Evolutionary conservation across 164 flowering plant species (phyloP).

Genomic region (Vitis vinifera): DNA sequence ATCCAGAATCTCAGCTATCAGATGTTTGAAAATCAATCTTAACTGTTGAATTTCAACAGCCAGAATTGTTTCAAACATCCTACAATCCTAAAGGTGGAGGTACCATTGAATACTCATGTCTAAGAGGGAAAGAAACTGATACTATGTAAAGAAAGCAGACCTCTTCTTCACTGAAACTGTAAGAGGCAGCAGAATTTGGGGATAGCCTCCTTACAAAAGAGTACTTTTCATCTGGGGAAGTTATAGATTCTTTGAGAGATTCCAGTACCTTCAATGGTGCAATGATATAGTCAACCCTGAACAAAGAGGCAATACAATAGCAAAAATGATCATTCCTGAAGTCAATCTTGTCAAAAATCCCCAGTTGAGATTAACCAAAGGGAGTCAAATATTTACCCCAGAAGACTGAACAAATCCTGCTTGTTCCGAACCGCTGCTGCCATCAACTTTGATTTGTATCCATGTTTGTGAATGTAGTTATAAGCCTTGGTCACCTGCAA

Average conservation of each 20-base stretch:
- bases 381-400: slow-evolving; percentile 54
- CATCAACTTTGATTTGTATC: slow-evolving; percentile 92
- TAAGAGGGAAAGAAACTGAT: not conserved
- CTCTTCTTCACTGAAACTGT: slow-evolving; percentile 77
- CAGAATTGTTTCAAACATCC: too few relatives aligned
- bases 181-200: slow-evolving; percentile 60
- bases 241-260: slow-evolving; percentile 78
- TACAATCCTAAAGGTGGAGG: too few relatives aligned
- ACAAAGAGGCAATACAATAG: slow-evolving; percentile 7
- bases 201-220: slow-evolving; percentile 75
- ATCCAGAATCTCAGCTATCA: too few relatives aligned
- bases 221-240: slow-evolving; percentile 83
- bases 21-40: too few relatives aligned
- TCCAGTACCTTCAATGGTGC: slow-evolving; percentile 91
- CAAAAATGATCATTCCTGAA: not conserved
- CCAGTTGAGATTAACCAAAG: not conserved
- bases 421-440: slow-evolving; percentile 98
- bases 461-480: slow-evolving; percentile 92
- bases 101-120: not conserved
- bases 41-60: too few relatives aligned
- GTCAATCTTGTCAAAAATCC: not conserved
- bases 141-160: slow-evolving; percentile 31
- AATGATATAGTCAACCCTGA: slow-evolving; percentile 93
- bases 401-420: slow-evolving; percentile 88
- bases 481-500: slow-evolving; percentile 86